These are phyloP conservation scores for Paramecium caudatum DNA, from an alignment of 73 alveolate species.

Conservation along the genomic window DNA sequence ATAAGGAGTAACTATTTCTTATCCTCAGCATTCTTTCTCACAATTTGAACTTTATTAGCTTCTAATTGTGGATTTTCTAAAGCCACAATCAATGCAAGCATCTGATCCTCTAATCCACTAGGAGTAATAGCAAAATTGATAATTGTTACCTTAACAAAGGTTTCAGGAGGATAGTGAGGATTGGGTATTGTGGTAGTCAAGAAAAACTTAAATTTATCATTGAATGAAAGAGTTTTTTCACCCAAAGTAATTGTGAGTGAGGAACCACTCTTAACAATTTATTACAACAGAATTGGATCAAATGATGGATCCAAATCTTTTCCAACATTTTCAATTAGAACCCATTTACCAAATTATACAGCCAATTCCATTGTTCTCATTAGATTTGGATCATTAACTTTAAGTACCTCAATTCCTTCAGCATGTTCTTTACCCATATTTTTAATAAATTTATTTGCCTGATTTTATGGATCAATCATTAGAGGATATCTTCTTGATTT, in stretches of 20 bases:
- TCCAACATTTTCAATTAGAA: conserved; percentile 99
- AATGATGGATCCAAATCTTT: conserved; percentile 99
- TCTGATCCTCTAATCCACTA: conserved; percentile 98
- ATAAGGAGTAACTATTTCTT: conserved; percentile 91
- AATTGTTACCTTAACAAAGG: conserved; percentile 98
- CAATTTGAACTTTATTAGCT: conserved; percentile 94
- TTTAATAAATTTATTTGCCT: conserved; percentile 79
- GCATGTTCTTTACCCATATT: conserved; percentile 79
- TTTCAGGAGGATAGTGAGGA: conserved; percentile 99
- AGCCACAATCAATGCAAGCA: conserved; percentile 93
- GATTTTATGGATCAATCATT: conserved; percentile 99
- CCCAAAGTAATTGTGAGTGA: conserved; percentile 90
- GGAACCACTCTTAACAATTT: conserved; percentile 91
- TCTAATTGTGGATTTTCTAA: conserved; percentile 96
- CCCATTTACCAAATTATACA: conserved; percentile 99
- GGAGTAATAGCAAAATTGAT: conserved; percentile 99
- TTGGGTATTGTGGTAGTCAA: conserved; percentile 98
- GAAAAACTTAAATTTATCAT: conserved; percentile 94
- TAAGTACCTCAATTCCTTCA: conserved; percentile 77
- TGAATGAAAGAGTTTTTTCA: conserved; percentile 81
- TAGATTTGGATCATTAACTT: conserved; percentile 88
- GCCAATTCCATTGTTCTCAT: conserved; percentile 96
- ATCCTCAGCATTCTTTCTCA: conserved; percentile 90
- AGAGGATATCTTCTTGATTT: conserved; percentile 99
- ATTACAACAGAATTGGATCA: conserved; percentile 97